Base-by-base conservation (phyloP, 495 filamentous ascomycete species). In the Penicillium fimorum region DNA sequence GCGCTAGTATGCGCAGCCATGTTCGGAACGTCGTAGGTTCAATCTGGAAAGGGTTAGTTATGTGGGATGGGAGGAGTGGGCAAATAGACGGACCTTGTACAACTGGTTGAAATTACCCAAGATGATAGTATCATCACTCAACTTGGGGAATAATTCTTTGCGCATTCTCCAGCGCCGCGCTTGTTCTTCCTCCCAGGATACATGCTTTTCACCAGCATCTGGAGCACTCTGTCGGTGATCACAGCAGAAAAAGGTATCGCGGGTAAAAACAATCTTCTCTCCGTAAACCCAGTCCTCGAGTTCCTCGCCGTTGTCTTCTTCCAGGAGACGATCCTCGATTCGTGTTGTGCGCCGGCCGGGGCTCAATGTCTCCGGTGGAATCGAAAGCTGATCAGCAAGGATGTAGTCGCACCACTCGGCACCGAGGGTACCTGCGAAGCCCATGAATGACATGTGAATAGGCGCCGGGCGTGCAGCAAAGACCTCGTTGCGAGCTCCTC, bases 361-460 rank as follows among this genome's bases (percentile, higher is more conserved):
- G 22, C 91, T 84, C 50, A 97, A 74, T 7, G 92, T 97, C 5
- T 85, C 84, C 5, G 78, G 79, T 0, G 94, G 95, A 50, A 99
- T 87, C 0, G 94, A 92, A 8, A 90, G 89, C 43, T 87, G 76
- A 64, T 99, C 94, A 4, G 94, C 92, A 29, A 97, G 82, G 29
- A 99, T 84, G 64, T 99, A 99, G 64, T 99, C 94, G 68, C 94
- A 99, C 94, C 94, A 99, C 65, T 97, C 94, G 27, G 94, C 94
- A 11, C 95, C 94, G 9, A 99, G 79, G 2, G 94, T 96, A 7
- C 94, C 94, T 1, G 94, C 94, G 71, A 99, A 97, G 2, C 94
- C 94, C 94, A 99, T 99, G 69, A 99, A 99, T 0, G 94, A 96
- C 94, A 99, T 99, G 61, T 97, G 94, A 47, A 99, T 92, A 0